Evolutionary conservation across 306 rosid species (phyloP), one percentile per base, ranked within the genome.

Genomic region (Datisca glomerata): DNA sequence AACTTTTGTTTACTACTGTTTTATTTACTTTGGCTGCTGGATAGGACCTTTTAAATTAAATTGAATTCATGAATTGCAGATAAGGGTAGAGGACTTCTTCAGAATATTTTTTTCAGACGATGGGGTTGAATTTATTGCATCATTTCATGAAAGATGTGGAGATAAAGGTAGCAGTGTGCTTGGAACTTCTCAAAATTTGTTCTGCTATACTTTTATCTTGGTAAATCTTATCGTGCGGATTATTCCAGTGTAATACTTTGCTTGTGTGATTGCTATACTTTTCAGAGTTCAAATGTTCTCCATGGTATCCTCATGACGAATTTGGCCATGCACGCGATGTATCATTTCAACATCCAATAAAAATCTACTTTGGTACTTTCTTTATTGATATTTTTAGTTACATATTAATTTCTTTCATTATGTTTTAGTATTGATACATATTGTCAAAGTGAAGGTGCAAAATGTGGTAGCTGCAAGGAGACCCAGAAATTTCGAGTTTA

Each of bases 301-400:
- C 67, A 8, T 89, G 98, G 98, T 53, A 43, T 18, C 73, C 72
- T 60, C 77, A 72, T 51, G 92, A 72, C 38, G 69, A 64, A 21
- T 74, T 61, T 70, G 94, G 94, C 57, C 67, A 72, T 70, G 56
- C 74, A 40, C 98, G 98, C 18, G 86, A 78, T 54, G 51, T 80
- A 41, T 72, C 91, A 47, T 89, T 80, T 78, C 91, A 75, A 55
- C 96, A 84, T 71, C 98, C 98, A 18, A 89, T 89, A 51, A 89
- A 89, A 78, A 11, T 89, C 28, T 89, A 89, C 62, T 80, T 84
- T 64, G 98, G 98, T 89, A 84, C 31, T 21, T 51, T 3, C 27
- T 42, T 45, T 33, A 15, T 49, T 14, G 21, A 47, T 58, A 19
- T 18, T 60, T 64, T 47, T 4, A 55, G 43, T 60, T 21, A 24